phyloP scores from a whole-genome alignment of 352 stramenopile species.

The Phytophthora capsici region DNA sequence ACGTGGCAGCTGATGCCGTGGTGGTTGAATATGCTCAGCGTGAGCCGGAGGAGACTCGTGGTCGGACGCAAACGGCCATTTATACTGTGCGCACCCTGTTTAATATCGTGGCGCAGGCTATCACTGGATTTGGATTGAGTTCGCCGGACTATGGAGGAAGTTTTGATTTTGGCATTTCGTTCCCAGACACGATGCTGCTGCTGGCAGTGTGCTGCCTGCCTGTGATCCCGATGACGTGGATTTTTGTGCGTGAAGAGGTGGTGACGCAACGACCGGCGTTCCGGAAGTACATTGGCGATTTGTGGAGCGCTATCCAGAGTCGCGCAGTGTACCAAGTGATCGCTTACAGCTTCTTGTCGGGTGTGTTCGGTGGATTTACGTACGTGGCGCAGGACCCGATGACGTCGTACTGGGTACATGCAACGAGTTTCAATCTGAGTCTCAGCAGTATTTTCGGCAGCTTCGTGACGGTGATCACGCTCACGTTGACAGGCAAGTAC shows the following conservation, averaged over 20 bases:
- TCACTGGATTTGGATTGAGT: slow-evolving; percentile 53
- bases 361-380: slow-evolving; percentile 52
- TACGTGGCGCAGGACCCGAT: slow-evolving; percentile 58
- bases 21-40: slow-evolving; percentile 66
- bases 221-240: slow-evolving; percentile 56
- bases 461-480: slow-evolving; percentile 47
- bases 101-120: slow-evolving; percentile 44
- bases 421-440: slow-evolving; percentile 54
- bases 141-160: slow-evolving; percentile 48
- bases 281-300: slow-evolving; percentile 43
- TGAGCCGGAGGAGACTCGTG: slow-evolving; percentile 57
- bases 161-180: slow-evolving; percentile 54
- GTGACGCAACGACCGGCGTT: slow-evolving; percentile 38
- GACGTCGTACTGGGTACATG: slow-evolving; percentile 57
- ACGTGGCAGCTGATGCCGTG: slow-evolving; percentile 59
- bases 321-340: slow-evolving; percentile 65
- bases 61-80: slow-evolving; percentile 57
- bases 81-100: slow-evolving; percentile 55
- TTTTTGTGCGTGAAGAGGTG: slow-evolving; percentile 56
- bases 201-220: slow-evolving; percentile 46
- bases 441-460: slow-evolving; percentile 53
- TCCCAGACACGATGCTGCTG: slow-evolving; percentile 44
- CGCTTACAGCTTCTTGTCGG: slow-evolving; percentile 50
- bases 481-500: slow-evolving; percentile 55
- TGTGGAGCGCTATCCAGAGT: slow-evolving; percentile 54